A percentile compares a stretch with the other conserved stretches of the same genome.
These are phyloP conservation scores for Podaxis mareebaensis DNA, from an alignment of 768 basidiomycete genomes.

Conservation along the genomic window DNA sequence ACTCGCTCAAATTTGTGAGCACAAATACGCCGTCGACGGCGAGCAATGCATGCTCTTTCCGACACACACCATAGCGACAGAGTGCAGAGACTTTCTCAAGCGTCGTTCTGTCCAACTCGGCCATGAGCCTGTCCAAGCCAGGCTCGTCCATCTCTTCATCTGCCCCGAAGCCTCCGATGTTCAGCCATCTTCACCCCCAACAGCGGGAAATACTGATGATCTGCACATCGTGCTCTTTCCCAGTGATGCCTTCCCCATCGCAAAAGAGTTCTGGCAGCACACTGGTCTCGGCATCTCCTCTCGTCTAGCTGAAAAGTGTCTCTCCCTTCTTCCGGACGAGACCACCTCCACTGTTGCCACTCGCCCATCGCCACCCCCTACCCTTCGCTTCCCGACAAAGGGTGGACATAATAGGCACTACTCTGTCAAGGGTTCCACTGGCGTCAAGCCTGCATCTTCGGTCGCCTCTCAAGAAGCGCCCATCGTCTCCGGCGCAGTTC, in stretches of 20 bases:
- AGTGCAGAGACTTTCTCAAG: slow-evolving; percentile 74
- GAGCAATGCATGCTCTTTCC: slow-evolving; percentile 84
- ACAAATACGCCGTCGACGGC: slow-evolving; percentile 69
- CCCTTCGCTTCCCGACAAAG: slow-evolving; percentile 39
- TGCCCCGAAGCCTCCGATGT: slow-evolving; percentile 51
- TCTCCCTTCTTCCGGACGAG: slow-evolving; percentile 65
- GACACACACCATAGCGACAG: slow-evolving; percentile 67
- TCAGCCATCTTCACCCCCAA: slow-evolving; percentile 17
- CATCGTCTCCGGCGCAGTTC: slow-evolving; percentile 6
- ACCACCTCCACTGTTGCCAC: slow-evolving; percentile 21
- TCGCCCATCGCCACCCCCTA: slow-evolving; percentile 28
- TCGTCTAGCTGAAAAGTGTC: slow-evolving; percentile 80
- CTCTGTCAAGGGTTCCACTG: slow-evolving; percentile 34
- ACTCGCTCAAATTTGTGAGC: slow-evolving; percentile 77
- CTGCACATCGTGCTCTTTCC: slow-evolving; percentile 86
- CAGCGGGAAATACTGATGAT: slow-evolving; percentile 41
- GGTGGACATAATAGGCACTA: slow-evolving; percentile 57
- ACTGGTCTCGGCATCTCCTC: slow-evolving; percentile 89
- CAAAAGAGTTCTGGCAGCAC: slow-evolving; percentile 97
- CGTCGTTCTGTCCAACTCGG: slow-evolving; percentile 42
- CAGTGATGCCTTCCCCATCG: slow-evolving; percentile 54
- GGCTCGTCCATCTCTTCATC: slow-evolving; percentile 72
- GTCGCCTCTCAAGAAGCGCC: slow-evolving; percentile 3
- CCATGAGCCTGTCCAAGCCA: slow-evolving; percentile 40
- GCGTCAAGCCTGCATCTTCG: slow-evolving; percentile 18